Percentiles rank a stretch among this genome's conserved stretches.
These are phyloP conservation scores for Camelina laxa DNA, from an alignment of 345 rosid genomes.

Conservation along the genomic window DNA sequence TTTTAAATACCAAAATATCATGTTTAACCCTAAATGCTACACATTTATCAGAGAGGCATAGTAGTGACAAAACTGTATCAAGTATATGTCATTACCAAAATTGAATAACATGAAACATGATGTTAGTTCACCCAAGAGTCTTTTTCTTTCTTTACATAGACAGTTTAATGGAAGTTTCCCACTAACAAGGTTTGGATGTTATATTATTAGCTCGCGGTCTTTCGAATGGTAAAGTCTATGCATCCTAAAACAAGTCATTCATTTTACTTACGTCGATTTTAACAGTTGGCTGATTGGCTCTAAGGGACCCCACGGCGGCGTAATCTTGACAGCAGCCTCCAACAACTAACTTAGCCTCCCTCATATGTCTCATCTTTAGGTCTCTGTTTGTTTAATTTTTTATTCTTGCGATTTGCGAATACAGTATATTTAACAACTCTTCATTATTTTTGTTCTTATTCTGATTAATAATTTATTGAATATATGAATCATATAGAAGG, in stretches of 20 bases:
- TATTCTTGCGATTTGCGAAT: conserved; percentile 5
- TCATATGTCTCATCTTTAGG: conserved; percentile 40
- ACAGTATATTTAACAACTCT: conserved; percentile 3
- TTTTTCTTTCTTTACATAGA: too few species aligned
- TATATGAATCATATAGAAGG: neutral
- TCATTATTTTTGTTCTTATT: conserved; percentile 8
- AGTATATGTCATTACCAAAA: neutral
- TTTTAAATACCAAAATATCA: neutral
- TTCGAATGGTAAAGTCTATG: too few species aligned
- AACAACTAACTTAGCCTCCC: conserved; percentile 43
- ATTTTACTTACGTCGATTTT: neutral
- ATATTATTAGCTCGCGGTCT: too few species aligned
- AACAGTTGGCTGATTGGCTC: conserved; percentile 15
- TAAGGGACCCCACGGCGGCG: conserved; percentile 45
- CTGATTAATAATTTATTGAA: neutral
- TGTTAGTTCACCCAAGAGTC: too few species aligned
- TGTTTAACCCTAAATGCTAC: neutral
- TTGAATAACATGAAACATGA: too few species aligned
- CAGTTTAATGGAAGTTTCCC: too few species aligned
- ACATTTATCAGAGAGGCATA: neutral
- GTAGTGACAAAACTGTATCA: neutral
- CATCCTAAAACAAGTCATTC: neutral
- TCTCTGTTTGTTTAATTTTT: neutral
- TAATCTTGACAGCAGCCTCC: conserved; percentile 45
- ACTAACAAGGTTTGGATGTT: too few species aligned